Base-by-base conservation (phyloP, 1,139 yeast species). In the Keqinozyma sinolaborantium region DNA sequence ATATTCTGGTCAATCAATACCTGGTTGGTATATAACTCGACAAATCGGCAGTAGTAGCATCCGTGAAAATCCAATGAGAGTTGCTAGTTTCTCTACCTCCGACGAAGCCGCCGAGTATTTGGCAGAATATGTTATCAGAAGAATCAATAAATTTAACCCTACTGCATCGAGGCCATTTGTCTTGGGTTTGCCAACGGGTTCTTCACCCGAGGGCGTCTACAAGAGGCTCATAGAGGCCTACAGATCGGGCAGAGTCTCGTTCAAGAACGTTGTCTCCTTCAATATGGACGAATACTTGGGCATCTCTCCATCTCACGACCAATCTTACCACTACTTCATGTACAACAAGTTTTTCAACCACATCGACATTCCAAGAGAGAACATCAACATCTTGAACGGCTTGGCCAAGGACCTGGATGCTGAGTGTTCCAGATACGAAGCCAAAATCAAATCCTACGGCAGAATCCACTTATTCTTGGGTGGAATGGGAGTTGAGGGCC, bases 401-500 rank as follows among this genome's bases (percentile, higher is more conserved):
- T 56, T 69, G 41, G 65, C 81, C 15, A 43, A 45, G 4, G 70
- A 77, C 41, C 52, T 64, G 25, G 71, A 64, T 25, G 47, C 42
- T 23, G 83, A 77, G 51, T 77, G 83, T 46, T 47, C 49, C 3
- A 44, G 50, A 2, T 77, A 77, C 50, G 83, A 78, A 51, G 60
- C 53, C 19, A 64, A 70, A 43, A 77, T 77, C 49, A 63, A 63
- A 41, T 47, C 52, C 26, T 66, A 60, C 42, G 82, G 81, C 9
- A 68, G 73, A 31, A 75, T 77, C 40, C 65, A 78, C 45, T 58
- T 77, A 36, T 77, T 77, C 45, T 51, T 77, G 50, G 83, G 83
- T 9, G 83, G 83, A 1, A 60, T 77, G 47, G 83, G 83, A 3
- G 77, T 80, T 14, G 79, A 78, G 48, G 83, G 83, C 23, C 83